Base-by-base conservation (phyloP, 345 rosid species). In the Eucalyptus sp. region DNA sequence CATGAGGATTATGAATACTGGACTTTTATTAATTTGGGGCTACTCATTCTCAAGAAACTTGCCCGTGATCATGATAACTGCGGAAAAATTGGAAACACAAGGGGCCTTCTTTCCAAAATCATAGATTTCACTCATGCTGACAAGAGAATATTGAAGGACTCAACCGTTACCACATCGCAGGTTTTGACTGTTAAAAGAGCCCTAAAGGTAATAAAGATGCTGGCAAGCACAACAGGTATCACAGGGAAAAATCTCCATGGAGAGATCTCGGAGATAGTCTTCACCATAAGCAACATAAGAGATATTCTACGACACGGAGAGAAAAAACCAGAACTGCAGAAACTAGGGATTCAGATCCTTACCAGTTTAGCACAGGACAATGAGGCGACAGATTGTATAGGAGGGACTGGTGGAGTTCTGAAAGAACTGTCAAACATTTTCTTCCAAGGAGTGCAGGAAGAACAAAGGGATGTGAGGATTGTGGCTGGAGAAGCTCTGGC, bases 401-500 rank as follows among this genome's bases (percentile, higher is more conserved):
- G 98, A 4, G 96, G 94, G 86, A 95, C 97, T 0, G 96, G 97
- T 13, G 96, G 98, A 54, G 89, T 97, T 88, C 92, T 97, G 12
- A 95, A 92, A 92, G 97, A 95, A 92, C 80, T 97, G 88, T 90
- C 94, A 90, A 93, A 92, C 80, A 92, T 97, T 88, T 93, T 97
- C 91, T 94, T 95, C 88, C 43, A 68, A 68, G 92, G 66, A 91
- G 88, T 88, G 87, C 2, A 7, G 43, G 37, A 33, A 33, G 37
- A 33, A 33, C 37, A 86, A 76, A 76, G 91, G 56, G 92, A 89
- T 76, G 97, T 93, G 31, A 92, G 94, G 87, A 91, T 89, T 29
- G 97, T 94, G 12, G 96, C 98, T 43, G 97, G 98, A 89, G 96
- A 95, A 92, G 97, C 99, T 6, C 92, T 97, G 49, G 95, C 96